Percentiles rank a stretch among this genome's conserved stretches.
phyloP scores from a whole-genome alignment of 257 asterid species.

The Solanum piurae region DNA sequence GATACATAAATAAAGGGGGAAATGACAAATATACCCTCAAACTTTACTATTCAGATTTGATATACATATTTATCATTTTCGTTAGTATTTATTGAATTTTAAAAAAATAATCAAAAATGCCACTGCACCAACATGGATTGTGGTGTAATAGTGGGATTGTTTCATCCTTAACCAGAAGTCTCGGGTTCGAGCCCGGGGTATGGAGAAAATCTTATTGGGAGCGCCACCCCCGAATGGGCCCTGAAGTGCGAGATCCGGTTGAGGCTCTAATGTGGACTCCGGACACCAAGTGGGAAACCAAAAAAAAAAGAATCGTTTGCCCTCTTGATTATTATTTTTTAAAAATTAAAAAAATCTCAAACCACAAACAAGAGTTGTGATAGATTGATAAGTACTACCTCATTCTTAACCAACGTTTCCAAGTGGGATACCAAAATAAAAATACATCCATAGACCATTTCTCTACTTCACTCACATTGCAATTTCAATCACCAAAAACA shows the following conservation, averaged over 20 bases:
- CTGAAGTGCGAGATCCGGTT: accelerated
- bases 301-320: neutral
- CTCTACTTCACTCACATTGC: neutral
- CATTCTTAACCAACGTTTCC: neutral
- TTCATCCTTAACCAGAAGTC: neutral
- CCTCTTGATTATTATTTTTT: neutral
- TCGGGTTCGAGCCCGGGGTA: neutral
- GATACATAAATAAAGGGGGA: neutral
- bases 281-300: no score
- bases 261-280: no score
- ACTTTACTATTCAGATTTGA: neutral
- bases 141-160: neutral
- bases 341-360: neutral
- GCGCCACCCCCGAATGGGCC: neutral
- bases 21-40: neutral
- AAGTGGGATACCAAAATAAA: neutral
- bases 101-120: neutral
- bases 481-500: neutral
- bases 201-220: neutral
- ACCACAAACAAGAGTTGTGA: neutral
- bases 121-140: neutral
- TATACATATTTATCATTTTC: neutral
- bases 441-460: neutral
- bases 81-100: neutral
- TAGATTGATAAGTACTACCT: neutral